Evolutionary conservation across 345 rosid species (phyloP), one percentile per base, ranked within the genome.

Genomic region (Pistacia integerrima): DNA sequence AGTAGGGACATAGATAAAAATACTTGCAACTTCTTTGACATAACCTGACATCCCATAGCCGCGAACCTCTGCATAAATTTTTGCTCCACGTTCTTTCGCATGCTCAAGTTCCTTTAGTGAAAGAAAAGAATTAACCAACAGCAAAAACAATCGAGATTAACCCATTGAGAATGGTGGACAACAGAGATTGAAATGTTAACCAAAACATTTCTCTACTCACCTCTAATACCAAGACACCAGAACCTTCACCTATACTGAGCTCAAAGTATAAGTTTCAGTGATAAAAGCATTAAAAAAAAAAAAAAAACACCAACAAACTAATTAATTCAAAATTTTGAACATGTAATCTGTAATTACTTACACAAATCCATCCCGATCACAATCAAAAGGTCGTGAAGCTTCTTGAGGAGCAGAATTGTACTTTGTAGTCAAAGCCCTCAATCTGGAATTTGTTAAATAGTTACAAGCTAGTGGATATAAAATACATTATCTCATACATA

Each of bases 11-110:
- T 20, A 46, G 60, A 70, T 25, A 48, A 52, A 67, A 69, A 77
- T 41, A 64, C 52, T 12, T 41, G 46, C 13, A 16, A 66, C 61
- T 25, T 48, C 48, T 57, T 58, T 33, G 44, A 76, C 64, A 74
- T 73, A 80, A 95, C 99, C 99, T 85, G 99, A 93, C 98, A 93
- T 93, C 84, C 99, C 99, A 87, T 92, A 96, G 82, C 99, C 98
- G 48, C 97, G 83, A 83, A 96, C 76, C 83, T 93, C 97, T 8
- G 99, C 97, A 86, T 93, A 92, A 76, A 93, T 83, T 79, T 92
- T 96, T 22, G 94, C 97, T 79, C 92, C 93, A 66, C 98, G 87
- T 52, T 79, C 83, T 84, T 84, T 92, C 49, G 99, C 99, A 90
- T 96, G 99, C 90, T 88, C 94, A 77, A 91, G 85, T 87, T 96